Base-by-base conservation (phyloP, 2,329 filamentous ascomycete genomes). In the Aspergillus alliaceus region DNA sequence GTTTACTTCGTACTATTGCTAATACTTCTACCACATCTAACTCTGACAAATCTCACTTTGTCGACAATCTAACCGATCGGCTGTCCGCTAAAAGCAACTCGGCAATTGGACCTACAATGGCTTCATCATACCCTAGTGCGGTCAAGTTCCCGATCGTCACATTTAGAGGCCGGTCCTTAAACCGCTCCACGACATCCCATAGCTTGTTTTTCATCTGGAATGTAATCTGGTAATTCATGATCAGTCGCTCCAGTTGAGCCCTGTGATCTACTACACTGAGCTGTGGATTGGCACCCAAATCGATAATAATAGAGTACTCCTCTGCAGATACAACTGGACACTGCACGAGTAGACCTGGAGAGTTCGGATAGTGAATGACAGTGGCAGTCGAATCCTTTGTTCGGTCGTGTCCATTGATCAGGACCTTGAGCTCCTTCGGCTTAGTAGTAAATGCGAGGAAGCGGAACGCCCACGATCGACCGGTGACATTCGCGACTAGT, bases 251-350 rank as follows among this genome's bases (percentile, higher is more conserved):
- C 29, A 71, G 57, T 5, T 59, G 54, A 7, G 53, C 14, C 4
- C 32, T 59, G 25, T 63, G 66, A 29, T 66, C 63, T 1, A 65
- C 25, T 7, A 67, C 59, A 18, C 55, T 59, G n/a, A 70, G 44
- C 20, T 70, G 65, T 15, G 68, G 67, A 44, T 73, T 69, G 9
- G 66, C 51, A 2, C 72, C 75, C n/a, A 78, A 61, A 7, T 66
- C 67, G 58, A 77, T 69, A 12, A 66, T 71, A 67, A 77, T 74
- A 56, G 70, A 69, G 50, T 73, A 69, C 55, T 72, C 4, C 5
- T 48, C 44, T 32, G 22, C 14, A 0, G 44, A 22, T 69, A 29
- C 69, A 27, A 51, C 52, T 2, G 62, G 62, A 24, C 59, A 54
- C 24, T 60, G 44, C n/a, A 68, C 60, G 1, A 64, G 25, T 42